Conservation (phyloP, 345 rosid species). For the Gossypium ekmanianum region DNA sequence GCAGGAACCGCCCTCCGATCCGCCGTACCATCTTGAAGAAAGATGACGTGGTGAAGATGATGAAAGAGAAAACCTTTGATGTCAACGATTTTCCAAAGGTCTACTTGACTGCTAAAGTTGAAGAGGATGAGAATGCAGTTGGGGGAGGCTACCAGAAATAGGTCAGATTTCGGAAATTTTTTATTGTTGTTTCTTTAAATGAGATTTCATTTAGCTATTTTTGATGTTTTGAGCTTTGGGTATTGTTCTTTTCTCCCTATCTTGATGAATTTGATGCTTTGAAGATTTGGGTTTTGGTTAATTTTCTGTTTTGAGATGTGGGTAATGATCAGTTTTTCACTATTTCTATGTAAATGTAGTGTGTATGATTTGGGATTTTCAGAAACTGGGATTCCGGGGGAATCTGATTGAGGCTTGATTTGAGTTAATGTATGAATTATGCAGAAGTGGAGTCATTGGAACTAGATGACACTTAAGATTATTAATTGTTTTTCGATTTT, state of each 20-base stretch:
- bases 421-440: not conserved
- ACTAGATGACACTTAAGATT: not conserved
- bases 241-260: not conserved
- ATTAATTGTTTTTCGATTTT: not conserved
- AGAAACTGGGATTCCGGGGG: not conserved
- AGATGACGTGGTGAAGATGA: conserved; percentile 67
- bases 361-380: not conserved
- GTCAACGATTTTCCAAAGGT: conserved; percentile 69
- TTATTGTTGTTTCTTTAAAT: not conserved
- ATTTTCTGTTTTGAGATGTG: not conserved
- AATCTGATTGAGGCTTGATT: not conserved
- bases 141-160: conserved; percentile 32
- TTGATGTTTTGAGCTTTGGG: not conserved
- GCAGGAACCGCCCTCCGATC: conserved; percentile 82
- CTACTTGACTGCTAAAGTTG: conserved; percentile 57
- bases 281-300: conserved; percentile 2
- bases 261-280: not conserved
- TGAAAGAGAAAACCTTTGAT: conserved; percentile 68
- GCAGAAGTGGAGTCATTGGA: not conserved
- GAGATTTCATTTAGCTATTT: not conserved
- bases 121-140: conserved; percentile 51
- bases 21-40: conserved; percentile 68
- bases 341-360: not conserved
- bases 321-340: not conserved
- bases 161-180: conserved; percentile 2